phyloP scores from a whole-genome alignment of 2,329 filamentous ascomycete species.

The Trichoderma koningiopsis region DNA sequence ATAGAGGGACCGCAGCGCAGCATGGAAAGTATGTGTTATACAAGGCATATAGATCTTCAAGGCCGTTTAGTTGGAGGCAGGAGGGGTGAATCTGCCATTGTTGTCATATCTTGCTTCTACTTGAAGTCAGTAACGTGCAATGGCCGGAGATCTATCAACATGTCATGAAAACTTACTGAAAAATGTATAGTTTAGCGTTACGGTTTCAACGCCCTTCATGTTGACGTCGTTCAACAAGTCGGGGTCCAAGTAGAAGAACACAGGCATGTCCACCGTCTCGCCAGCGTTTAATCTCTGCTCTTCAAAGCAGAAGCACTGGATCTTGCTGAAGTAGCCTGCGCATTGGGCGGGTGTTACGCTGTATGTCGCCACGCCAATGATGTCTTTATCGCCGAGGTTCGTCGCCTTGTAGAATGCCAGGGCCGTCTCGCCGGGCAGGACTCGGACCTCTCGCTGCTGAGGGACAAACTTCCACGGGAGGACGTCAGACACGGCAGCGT shows the following conservation, averaged over 20 bases:
- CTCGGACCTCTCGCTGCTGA: constrained; percentile 94
- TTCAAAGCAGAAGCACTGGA: constrained; percentile 99
- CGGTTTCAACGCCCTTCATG: constrained; percentile 92
- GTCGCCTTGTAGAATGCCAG: constrained; percentile 97
- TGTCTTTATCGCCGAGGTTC: constrained; percentile 86
- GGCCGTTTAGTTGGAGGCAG: constrained; percentile 33
- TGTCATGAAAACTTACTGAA: constrained; percentile 71
- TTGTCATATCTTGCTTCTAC: constrained; percentile 51
- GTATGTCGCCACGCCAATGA: constrained; percentile 97
- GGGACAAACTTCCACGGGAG: constrained; percentile 97
- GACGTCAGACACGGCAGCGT: constrained; percentile 90
- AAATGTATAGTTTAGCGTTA: constrained; percentile 96
- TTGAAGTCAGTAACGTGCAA: constrained; percentile 39
- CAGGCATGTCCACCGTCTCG: constrained; percentile 98
- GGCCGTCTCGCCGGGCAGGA: constrained; percentile 93
- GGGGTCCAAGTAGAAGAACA: constrained; percentile 98
- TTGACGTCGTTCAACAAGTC: constrained; percentile 89
- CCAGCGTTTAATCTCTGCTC: constrained; percentile 92
- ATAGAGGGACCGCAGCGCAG: not conserved
- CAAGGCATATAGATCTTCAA: not conserved
- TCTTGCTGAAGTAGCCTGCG: constrained; percentile 98
- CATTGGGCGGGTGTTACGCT: constrained; percentile 95
- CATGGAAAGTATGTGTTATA: not conserved
- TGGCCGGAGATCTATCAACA: too few species aligned
- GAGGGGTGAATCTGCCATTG: constrained; percentile 48